phyloP scores from a whole-genome alignment of 257 asterid species.

The Solanum corneliomulleri region DNA sequence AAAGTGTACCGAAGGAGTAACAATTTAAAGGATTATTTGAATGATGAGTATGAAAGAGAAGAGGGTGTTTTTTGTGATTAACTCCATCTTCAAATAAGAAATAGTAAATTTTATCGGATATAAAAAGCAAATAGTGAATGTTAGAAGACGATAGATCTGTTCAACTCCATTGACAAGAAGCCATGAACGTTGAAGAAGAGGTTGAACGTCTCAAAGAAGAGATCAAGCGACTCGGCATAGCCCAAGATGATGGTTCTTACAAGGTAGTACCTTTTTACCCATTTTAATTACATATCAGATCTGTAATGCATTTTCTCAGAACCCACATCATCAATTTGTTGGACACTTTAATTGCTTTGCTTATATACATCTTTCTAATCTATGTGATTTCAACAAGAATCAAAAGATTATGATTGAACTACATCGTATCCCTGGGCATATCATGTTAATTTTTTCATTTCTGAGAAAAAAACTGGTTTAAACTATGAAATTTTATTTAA shows the following conservation, averaged over 20 bases:
- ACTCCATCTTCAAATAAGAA: too few relatives aligned
- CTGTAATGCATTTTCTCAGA: not conserved
- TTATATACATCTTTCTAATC: not conserved
- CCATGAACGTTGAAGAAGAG: constrained; percentile 94
- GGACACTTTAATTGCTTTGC: not conserved
- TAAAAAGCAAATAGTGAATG: not conserved
- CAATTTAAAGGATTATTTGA: too few relatives aligned
- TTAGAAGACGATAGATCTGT: not conserved
- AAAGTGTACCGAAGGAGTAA: too few relatives aligned
- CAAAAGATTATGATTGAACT: not conserved
- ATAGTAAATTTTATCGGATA: too few relatives aligned
- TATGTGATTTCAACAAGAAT: not conserved
- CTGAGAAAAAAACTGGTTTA: not conserved
- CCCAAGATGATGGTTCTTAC: constrained; percentile 81
- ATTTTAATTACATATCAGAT: not conserved
- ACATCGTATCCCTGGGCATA: not conserved
- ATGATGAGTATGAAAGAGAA: not conserved
- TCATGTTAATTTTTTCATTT: not conserved
- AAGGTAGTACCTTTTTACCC: constrained; percentile 48
- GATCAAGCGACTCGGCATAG: constrained; percentile 73
- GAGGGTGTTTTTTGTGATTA: not conserved
- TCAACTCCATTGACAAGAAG: not conserved
- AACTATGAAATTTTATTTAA: not conserved
- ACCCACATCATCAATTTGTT: not conserved
- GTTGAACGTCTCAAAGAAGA: constrained; percentile 70